phyloP scores from a whole-genome alignment of 1,284 basidiomycete genomes.

The Ustilago bromivora region DNA sequence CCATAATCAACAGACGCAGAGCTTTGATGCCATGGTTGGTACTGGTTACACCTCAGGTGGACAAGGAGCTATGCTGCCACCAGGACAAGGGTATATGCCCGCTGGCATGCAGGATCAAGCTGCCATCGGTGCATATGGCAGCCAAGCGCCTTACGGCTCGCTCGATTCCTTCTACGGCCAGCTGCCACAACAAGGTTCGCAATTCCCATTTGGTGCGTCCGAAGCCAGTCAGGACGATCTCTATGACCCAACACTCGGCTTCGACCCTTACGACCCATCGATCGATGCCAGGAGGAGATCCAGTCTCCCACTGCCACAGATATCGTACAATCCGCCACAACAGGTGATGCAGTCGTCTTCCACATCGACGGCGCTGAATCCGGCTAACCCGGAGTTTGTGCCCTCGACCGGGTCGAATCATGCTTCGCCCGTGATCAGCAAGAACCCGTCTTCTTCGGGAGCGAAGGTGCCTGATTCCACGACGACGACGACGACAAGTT shows the following conservation, averaged over 20 bases:
- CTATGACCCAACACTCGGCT: constrained; percentile 47
- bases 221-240: constrained; percentile 51
- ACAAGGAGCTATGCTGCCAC: constrained; percentile 30
- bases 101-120: constrained; percentile 27
- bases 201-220: constrained; percentile 36
- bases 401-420: constrained; percentile 50
- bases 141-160: constrained; percentile 15
- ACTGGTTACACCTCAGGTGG: constrained; percentile 22
- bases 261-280: constrained; percentile 47
- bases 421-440: constrained; percentile 45
- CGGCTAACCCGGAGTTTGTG: constrained; percentile 56
- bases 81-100: constrained; percentile 18
- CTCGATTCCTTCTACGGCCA: constrained; percentile 31
- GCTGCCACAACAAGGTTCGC: constrained; percentile 15
- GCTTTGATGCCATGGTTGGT: constrained; percentile 31
- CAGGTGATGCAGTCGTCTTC: constrained; percentile 20
- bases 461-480: constrained; percentile 21
- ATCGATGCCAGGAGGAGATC: constrained; percentile 45
- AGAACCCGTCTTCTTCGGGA: constrained; percentile 3
- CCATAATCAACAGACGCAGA: constrained; percentile 23
- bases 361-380: constrained; percentile 41
- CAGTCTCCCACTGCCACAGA: constrained; percentile 43
- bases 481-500: constrained; percentile 12
- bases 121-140: constrained; percentile 23
- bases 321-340: constrained; percentile 19